phyloP scores from a whole-genome alignment of 108 stramenopile species.

The Fistulifera pelliculosa region DNA sequence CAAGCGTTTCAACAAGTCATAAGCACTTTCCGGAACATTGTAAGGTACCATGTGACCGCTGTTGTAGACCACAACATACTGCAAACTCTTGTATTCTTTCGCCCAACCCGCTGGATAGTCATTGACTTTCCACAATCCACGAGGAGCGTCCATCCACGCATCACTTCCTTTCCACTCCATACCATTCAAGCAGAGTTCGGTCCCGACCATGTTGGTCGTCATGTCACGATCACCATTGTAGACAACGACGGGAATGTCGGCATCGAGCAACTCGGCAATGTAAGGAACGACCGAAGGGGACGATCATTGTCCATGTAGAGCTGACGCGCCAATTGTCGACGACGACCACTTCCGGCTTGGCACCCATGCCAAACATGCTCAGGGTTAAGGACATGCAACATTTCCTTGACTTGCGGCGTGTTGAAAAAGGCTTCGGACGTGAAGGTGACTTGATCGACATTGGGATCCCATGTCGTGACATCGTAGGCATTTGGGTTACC shows the following conservation, averaged over 20 bases:
- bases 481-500: conserved; percentile 54
- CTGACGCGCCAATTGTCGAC: conserved; percentile 16
- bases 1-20: conserved; percentile 48
- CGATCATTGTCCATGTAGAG: conserved; percentile 47
- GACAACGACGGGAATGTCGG: conserved; percentile 49
- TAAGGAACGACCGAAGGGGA: conserved; percentile 57
- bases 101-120: conserved; percentile 38
- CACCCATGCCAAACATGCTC: conserved; percentile 40
- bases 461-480: conserved; percentile 50
- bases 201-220: conserved; percentile 24
- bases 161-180: conserved; percentile 27
- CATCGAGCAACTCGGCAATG: conserved; percentile 58
- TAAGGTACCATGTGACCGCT: conserved; percentile 38
- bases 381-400: conserved; percentile 34
- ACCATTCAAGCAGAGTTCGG: conserved; percentile 49
- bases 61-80: conserved; percentile 54
- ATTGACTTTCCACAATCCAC: conserved; percentile 49
- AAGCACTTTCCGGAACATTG: conserved; percentile 36
- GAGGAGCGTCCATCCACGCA: conserved; percentile 11
- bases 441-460: conserved; percentile 23
- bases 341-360: conserved; percentile 47
- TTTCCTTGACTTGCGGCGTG: conserved; percentile 35
- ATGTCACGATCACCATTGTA: conserved; percentile 75
- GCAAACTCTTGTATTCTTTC: conserved; percentile 34
- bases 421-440: conserved; percentile 36